Evolutionary conservation across 805 yeast species (phyloP).

Genomic region (Sporopachydermia quercuum): DNA sequence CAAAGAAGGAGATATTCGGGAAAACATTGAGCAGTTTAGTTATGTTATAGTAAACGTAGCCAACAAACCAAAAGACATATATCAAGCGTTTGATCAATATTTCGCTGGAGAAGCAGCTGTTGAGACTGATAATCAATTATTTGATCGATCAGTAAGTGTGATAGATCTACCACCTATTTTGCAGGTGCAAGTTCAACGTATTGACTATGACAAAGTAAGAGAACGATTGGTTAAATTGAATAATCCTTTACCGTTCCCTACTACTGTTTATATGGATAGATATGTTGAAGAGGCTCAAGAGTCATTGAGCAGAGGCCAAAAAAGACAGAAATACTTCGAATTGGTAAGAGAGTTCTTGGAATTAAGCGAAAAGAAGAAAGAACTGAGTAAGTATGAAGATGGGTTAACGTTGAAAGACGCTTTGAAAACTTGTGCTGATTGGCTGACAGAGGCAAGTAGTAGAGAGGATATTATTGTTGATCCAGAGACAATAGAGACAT

Average conservation of each 20-base stretch:
- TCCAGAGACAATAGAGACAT: slow-evolving; percentile 28
- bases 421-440: slow-evolving; percentile 40
- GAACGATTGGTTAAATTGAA: slow-evolving; percentile 68
- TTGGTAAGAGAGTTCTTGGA: slow-evolving; percentile 39
- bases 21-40: slow-evolving; percentile 59
- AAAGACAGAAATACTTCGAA: slow-evolving; percentile 31
- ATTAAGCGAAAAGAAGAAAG: slow-evolving; percentile 7
- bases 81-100: slow-evolving; percentile 79
- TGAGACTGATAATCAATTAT: slow-evolving; percentile 51
- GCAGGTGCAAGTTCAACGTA: slow-evolving; percentile 90
- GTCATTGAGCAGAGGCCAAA: slow-evolving; percentile 36
- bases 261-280: slow-evolving; percentile 72
- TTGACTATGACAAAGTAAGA: slow-evolving; percentile 65
- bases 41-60: slow-evolving; percentile 76
- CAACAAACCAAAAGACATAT: slow-evolving; percentile 76
- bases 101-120: slow-evolving; percentile 61
- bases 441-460: slow-evolving; percentile 28
- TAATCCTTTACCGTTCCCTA: slow-evolving; percentile 70
- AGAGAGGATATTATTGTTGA: slow-evolving; percentile 18
- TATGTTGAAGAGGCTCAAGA: slow-evolving; percentile 59
- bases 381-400: slow-evolving; percentile 28
- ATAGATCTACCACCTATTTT: slow-evolving; percentile 62
- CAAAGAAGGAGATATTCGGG: slow-evolving; percentile 23
- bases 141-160: slow-evolving; percentile 59
- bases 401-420: slow-evolving; percentile 37